Percentiles rank a stretch among this genome's conserved stretches.
Evolutionary conservation across 1,284 basidiomycete species (phyloP).

Genomic region (Omphalotus olearius): DNA sequence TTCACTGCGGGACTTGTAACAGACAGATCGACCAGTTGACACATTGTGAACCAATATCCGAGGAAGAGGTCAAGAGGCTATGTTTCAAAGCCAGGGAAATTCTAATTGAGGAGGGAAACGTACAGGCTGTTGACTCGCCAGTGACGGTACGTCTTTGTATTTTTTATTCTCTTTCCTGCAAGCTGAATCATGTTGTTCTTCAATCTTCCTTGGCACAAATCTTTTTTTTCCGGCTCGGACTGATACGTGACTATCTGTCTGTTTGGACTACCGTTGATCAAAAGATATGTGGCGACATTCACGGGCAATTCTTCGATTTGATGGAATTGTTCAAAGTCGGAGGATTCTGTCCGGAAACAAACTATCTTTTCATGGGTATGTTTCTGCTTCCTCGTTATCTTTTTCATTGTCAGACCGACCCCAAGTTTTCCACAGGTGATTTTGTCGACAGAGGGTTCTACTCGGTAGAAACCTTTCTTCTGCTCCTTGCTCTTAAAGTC

Average conservation of each 20-base stretch:
- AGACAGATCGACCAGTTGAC: constrained; percentile 93
- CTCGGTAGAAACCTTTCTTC: constrained; percentile 97
- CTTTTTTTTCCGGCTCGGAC: neutral
- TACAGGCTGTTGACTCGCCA: constrained; percentile 96
- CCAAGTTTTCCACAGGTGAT: constrained; percentile 38
- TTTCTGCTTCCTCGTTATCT: no score
- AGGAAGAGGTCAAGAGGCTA: constrained; percentile 94
- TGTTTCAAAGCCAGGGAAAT: constrained; percentile 99
- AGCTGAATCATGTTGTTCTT: neutral
- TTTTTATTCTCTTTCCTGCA: neutral
- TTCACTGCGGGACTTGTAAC: neutral
- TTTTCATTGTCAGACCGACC: no score
- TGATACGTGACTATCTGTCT: no score
- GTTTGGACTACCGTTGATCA: no score
- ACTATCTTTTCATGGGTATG: constrained; percentile 98
- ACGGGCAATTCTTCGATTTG: constrained; percentile 99
- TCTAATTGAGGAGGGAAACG: constrained; percentile 96
- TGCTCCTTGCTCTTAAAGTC: constrained; percentile 97
- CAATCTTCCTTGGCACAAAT: neutral
- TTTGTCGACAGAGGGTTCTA: constrained; percentile 99
- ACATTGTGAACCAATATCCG: constrained; percentile 97
- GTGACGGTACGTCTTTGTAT: constrained; percentile 63
- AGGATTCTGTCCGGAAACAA: constrained; percentile 98
- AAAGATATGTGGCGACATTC: constrained; percentile 86
- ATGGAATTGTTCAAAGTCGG: constrained; percentile 99